A percentile compares a stretch with the other conserved stretches of the same genome.
These are phyloP conservation scores for Auricularia sp. DNA, from an alignment of 768 basidiomycete species.

Conservation along the genomic window DNA sequence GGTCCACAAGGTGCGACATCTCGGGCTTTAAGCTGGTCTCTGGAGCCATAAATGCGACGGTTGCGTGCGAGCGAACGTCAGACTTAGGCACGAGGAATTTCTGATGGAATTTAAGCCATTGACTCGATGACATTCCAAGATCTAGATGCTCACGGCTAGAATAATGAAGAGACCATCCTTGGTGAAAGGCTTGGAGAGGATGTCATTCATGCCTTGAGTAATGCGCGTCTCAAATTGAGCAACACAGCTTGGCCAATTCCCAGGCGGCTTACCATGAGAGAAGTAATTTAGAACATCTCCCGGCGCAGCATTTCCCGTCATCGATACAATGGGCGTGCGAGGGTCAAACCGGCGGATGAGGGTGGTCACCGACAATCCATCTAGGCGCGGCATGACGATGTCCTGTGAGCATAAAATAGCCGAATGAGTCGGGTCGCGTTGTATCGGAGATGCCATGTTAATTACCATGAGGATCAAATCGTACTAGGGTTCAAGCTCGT, in stretches of 20 bases:
- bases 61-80: no score
- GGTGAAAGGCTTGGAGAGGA: constrained; percentile 93
- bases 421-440: no score
- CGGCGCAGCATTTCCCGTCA: constrained; percentile 86
- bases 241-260: not conserved
- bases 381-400: constrained; percentile 80
- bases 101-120: no score
- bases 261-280: constrained; percentile 43
- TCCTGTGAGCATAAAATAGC: constrained; percentile 40
- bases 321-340: constrained; percentile 94
- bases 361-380: constrained; percentile 84
- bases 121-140: not conserved
- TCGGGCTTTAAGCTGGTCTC: no score
- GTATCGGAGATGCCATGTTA: no score
- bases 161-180: constrained; percentile 84
- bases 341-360: constrained; percentile 91
- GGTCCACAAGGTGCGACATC: no score
- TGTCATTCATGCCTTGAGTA: constrained; percentile 82
- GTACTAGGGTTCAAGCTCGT: constrained; percentile 37
- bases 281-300: constrained; percentile 89
- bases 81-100: no score
- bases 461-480: constrained; percentile 88
- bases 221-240: constrained; percentile 8
- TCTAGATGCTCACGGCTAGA: constrained; percentile 57
- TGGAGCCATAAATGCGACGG: no score